Base-by-base conservation (phyloP, 768 basidiomycete species). In the Harrya chromipes region DNA sequence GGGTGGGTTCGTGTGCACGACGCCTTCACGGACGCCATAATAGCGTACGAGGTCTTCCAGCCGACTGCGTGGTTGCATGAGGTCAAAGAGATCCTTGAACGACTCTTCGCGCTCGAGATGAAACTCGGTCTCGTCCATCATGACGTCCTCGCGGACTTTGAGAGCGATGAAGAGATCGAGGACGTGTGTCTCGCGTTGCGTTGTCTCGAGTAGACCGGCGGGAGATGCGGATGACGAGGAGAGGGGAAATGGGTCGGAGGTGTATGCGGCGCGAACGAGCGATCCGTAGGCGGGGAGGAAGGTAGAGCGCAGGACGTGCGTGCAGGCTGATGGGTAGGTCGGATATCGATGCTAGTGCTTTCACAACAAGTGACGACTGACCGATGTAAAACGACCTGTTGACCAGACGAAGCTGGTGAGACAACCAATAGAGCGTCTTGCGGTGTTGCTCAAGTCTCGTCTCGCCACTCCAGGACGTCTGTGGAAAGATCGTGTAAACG, bases 111-210 rank as follows among this genome's bases (percentile, higher is more conserved):
- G 74, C 58, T 85, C 84, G 40, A 89, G 78, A 57, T 92, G 87
- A 20, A 91, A 74, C 61, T 82, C 81, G 2, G 78, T 76, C 41
- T 89, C 85, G 66, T 90, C 88, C 35, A 75, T 71, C 74, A 84
- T 83, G 38, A 90, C 76, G 67, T 92, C 90, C 61, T 91, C 85
- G 19, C 80, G 81, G 45, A 87, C 84, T 67, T 87, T 87, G 60
- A 92, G 78, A 4, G 82, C 80, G 41, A 93, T 85, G 74, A 87
- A 91, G 50, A 77, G 75, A 71, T 93, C 90, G 19, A 93, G 78
- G 16, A 85, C 76, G 47, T 70, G 67, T 0, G 89, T 88, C 63
- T 92, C 90, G 53, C 89, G 81, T 59, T 90, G 88, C 29, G 77
- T 41, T 26, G 77, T 73, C 19, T 72, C 69, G 6, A 80, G 58